phyloP scores from a whole-genome alignment of 257 asterid species.

The Nicotiana tomentosiformis region DNA sequence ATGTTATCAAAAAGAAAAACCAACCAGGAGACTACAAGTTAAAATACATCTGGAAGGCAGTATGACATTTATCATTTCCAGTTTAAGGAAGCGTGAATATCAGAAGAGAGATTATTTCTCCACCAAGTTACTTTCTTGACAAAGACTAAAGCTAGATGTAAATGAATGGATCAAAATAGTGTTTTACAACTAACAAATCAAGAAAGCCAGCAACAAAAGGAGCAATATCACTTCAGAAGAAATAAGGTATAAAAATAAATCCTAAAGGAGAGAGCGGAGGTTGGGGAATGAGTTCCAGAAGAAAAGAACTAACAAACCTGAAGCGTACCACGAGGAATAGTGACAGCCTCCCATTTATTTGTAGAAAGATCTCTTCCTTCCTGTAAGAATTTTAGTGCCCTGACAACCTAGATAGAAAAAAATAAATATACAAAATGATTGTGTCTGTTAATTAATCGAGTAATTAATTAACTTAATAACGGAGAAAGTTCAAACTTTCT shows the following conservation, averaged over 20 bases:
- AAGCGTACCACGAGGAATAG: constrained; percentile 98
- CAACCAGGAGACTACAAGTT: neutral
- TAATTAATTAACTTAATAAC: neutral
- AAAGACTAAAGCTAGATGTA: neutral
- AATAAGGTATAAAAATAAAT: neutral
- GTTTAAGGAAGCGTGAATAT: neutral
- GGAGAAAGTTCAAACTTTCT: neutral
- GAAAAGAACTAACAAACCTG: constrained; percentile 77
- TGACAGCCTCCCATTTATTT: constrained; percentile 71
- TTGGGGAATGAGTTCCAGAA: constrained; percentile 1
- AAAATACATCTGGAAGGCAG: neutral
- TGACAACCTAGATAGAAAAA: constrained; percentile 61
- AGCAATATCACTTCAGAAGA: neutral
- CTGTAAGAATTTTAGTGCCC: constrained; percentile 81
- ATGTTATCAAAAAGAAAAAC: neutral
- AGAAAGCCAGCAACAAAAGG: neutral
- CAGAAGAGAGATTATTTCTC: neutral
- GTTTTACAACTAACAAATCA: too few relatives aligned
- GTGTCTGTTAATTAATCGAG: neutral
- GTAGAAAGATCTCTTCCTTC: constrained; percentile 47
- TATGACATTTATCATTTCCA: neutral
- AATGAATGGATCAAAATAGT: neutral
- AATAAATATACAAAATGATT: neutral
- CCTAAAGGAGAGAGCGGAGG: neutral
- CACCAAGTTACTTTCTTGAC: neutral